Evolutionary conservation across 2,329 filamentous ascomycete species (phyloP).

Genomic region (Tolypocladium amazonense): DNA sequence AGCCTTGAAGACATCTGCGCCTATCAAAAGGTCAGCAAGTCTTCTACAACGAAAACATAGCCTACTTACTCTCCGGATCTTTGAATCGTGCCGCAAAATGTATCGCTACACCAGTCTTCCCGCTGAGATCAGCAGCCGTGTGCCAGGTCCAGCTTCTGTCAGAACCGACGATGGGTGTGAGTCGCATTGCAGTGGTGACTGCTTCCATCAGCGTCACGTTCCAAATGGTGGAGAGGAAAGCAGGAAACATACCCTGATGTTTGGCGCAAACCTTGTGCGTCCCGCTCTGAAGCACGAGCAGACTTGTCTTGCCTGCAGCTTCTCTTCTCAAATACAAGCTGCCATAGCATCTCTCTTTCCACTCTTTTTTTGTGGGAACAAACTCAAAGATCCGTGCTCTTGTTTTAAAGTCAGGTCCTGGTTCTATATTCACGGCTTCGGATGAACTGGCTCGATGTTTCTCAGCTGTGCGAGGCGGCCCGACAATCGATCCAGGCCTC

Average conservation of each 20-base stretch:
- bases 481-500: neutral
- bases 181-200: neutral
- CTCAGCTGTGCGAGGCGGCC: neutral
- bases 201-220: neutral
- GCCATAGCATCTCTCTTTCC: neutral
- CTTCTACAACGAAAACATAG: no score
- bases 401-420: neutral
- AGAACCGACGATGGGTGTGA: neutral
- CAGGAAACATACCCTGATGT: neutral
- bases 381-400: neutral
- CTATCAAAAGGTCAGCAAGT: neutral
- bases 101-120: neutral
- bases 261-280: neutral
- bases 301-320: neutral
- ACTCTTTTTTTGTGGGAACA: neutral
- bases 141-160: neutral
- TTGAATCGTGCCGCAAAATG: neutral
- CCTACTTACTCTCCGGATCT: neutral
- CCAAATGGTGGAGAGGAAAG: neutral
- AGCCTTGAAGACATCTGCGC: neutral
- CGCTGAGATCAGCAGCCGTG: neutral
- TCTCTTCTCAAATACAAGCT: neutral
- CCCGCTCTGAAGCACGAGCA: neutral
- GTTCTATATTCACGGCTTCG: neutral
- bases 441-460: neutral